Base-by-base conservation (phyloP, 2,329 filamentous ascomycete genomes). In the Allantophomopsis cytisporea region DNA sequence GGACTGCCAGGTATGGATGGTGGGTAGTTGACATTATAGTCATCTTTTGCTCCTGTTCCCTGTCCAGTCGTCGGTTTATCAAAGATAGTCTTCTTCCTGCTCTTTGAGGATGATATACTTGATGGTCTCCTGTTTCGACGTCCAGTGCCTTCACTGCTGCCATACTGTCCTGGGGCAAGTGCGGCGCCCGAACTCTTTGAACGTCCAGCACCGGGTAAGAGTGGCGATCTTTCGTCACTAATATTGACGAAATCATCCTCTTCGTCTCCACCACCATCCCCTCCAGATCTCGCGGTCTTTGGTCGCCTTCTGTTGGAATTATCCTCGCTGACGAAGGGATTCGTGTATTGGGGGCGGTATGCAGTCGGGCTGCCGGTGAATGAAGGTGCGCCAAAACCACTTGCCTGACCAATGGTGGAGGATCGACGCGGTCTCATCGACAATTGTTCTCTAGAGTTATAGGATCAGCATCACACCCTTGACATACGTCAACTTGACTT, bases 1-100 rank as follows among this genome's bases (percentile, higher is more conserved):
- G 78, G 78, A 7, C 74, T 76, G 1, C 71, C 73, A 2, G 78
- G 78, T 35, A 82, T 65, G 0, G 79, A 83, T 1, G 78, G 79
- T 3, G 78, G 78, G 44, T 81, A 76, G 49, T 83, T 83, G 44
- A 83, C 60, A 59, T 80, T 73, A 50, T 76, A 77, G 41, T 60
- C 60, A 21, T 75, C 70, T 44, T 55, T 51, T 37, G 44, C 31
- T n/a, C 36, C 38, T 8, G 13, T 15, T 34, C 31, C 31, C 31
- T 3, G 7, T 6, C 16, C 16, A 15, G n/a, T 14, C 13, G 41
- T 47, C 15, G 47, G 43, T 35, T 47, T 49, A 31, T 56, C 50
- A 31, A 52, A 56, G 11, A 54, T 52, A 4, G 49, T 51, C 30
- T 36, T 40, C 36, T 44, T 52, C 30, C 53, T 61, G 46, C 59